Evolutionary conservation across 140 eudicot species (phyloP), one percentile per base, ranked within the genome.

Genomic region (Ambrosia hybrid): DNA sequence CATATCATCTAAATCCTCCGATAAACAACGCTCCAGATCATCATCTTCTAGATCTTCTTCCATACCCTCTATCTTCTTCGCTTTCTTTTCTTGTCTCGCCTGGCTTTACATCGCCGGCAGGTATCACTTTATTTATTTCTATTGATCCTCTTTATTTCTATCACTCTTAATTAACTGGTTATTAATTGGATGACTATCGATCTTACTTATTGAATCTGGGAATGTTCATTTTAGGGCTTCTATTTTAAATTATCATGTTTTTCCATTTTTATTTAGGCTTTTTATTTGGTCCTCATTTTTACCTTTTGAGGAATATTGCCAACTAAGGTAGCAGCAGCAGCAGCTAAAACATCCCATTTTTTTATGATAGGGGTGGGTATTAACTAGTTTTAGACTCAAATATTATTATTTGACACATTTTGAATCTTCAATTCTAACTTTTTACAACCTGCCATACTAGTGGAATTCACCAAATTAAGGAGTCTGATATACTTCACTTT

Each of bases 41-140:
- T 16, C 78, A 4, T 61, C 80, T 0, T 75, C 80, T 0, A 21
- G 26, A 21, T 75, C 80, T 6, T 65, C 87, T 13, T 70, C 86
- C 9, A 73, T 66, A 10, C 83, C 96, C 67, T 79, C 96, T 11
- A 33, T 90, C 33, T 76, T 90, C 21, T 45, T 90, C 70, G 95
- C 85, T 1, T 87, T 90, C 80, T 78, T 90, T 74, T 87, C 97
- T 75, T 90, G 97, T 82, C 26, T 90, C 68, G 97, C 97, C 51
- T 90, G 95, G 95, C 89, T 90, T 60, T 90, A 90, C 80, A 84
- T 90, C 62, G 97, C 97, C 71, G 97, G 97, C 79, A 68, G 97
- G 97, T 90, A 41, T 41, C 8, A 39, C 6, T 0, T n/a, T 13
- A 2, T 51, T 36, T 15, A 10, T 52, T 3, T 64, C 16, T 36